Conservation (phyloP, 148 eudicot genomes). For the Cornus suecica region DNA sequence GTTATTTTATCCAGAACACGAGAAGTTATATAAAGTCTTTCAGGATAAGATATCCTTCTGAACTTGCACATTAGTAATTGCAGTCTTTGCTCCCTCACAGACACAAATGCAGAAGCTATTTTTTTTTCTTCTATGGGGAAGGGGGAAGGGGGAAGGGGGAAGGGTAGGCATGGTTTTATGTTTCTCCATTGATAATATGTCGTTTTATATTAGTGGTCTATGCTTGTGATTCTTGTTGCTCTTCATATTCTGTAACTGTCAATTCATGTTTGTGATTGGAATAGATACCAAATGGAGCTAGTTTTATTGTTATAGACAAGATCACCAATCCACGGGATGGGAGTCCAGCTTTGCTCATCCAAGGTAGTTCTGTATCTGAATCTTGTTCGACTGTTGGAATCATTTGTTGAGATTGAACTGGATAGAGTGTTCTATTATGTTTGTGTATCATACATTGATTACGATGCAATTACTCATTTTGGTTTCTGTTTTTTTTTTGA, state of each 20-base stretch:
- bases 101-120: too few relatives aligned
- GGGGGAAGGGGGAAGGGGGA: too few relatives aligned
- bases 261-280: neutral
- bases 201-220: neutral
- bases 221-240: neutral
- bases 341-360: constrained; percentile 52
- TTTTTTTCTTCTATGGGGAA: too few relatives aligned
- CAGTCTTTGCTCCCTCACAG: neutral
- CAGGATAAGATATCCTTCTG: too few relatives aligned
- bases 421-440: neutral
- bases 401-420: neutral
- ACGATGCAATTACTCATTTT: neutral
- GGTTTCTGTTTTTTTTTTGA: neutral
- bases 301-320: constrained; percentile 56
- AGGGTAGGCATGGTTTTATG: neutral
- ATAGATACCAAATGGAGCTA: constrained; percentile 71
- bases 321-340: constrained; percentile 58
- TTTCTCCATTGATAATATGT: neutral
- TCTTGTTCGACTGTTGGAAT: neutral
- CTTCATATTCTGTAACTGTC: neutral
- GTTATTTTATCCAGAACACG: too few relatives aligned
- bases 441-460: neutral
- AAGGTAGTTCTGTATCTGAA: constrained; percentile 33
- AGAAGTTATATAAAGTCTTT: too few relatives aligned
- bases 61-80: neutral